These are phyloP conservation scores for Picochlorum sp. DNA, from an alignment of 139 green algal genomes.

Conservation along the genomic window DNA sequence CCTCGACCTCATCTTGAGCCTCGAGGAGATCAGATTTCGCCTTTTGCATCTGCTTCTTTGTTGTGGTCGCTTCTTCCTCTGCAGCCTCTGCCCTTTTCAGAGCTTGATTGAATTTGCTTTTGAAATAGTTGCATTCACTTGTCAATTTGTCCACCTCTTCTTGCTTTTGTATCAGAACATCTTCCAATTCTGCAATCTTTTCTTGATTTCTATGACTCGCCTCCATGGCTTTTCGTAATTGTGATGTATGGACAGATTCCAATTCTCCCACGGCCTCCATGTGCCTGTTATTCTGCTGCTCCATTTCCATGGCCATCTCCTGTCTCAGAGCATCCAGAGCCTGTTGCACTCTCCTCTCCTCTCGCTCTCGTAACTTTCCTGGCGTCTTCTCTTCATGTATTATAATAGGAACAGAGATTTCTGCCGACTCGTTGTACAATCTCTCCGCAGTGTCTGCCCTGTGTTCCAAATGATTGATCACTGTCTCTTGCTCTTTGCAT, in stretches of 20 bases:
- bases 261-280: neutral
- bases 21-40: conserved; percentile 3
- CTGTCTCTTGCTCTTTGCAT: neutral
- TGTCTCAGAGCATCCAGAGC: neutral
- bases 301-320: neutral
- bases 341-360: neutral
- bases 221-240: neutral
- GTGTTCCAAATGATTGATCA: neutral
- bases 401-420: neutral
- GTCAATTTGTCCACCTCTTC: conserved; percentile 8
- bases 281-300: neutral
- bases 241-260: too few relatives aligned
- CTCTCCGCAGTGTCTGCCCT: neutral
- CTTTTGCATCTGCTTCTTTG: neutral
- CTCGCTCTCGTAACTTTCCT: too few relatives aligned
- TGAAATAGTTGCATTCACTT: neutral
- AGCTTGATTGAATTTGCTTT: neutral
- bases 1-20: conserved; percentile 9
- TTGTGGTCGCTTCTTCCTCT: neutral
- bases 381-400: neutral
- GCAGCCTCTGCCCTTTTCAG: neutral
- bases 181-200: neutral
- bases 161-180: neutral
- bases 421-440: neutral
- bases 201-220: neutral